Percentiles rank a stretch among this genome's conserved stretches.
These are phyloP conservation scores for Purpureocillium lavendulum DNA, from an alignment of 2,329 filamentous ascomycete species.

Conservation along the genomic window DNA sequence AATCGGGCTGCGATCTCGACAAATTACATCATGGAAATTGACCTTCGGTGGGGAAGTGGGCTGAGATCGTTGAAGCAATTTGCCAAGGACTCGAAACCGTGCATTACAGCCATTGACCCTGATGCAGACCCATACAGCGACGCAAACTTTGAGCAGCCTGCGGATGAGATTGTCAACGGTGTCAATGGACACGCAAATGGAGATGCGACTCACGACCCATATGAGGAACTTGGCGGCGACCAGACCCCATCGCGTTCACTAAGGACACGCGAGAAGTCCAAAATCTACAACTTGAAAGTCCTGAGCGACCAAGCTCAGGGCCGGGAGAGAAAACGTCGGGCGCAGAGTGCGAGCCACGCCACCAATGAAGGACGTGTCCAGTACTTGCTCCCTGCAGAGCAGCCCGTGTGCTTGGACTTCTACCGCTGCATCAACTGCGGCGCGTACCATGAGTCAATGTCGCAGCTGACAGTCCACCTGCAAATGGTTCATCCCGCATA, in stretches of 20 bases:
- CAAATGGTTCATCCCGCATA: conserved; percentile 35
- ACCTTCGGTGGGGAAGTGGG: conserved; percentile 37
- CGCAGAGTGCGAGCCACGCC: conserved; percentile 14
- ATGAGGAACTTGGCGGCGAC: conserved; percentile 37
- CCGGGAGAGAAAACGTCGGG: conserved; percentile 35
- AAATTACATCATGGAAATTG: conserved; percentile 39
- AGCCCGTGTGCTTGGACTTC: conserved; percentile 35
- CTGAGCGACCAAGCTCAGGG: conserved; percentile 50
- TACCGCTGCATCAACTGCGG: conserved; percentile 45
- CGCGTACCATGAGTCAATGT: conserved; percentile 35
- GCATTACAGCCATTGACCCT: conserved; percentile 33
- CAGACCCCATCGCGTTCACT: conserved; percentile 44
- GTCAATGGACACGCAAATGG: conserved; percentile 11
- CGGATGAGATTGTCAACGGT: conserved; percentile 11
- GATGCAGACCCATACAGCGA: conserved; percentile 17
- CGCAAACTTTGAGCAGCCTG: conserved; percentile 12
- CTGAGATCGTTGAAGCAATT: conserved; percentile 24
- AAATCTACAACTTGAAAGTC: conserved; percentile 51
- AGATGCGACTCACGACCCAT: conserved; percentile 29
- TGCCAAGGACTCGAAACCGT: conserved; percentile 34
- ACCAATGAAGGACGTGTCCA: conserved; percentile 33
- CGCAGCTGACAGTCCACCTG: conserved; percentile 42
- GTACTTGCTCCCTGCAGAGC: conserved; percentile 35
- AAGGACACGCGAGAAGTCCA: conserved; percentile 36
- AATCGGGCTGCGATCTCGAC: conserved; percentile 22